Conservation (phyloP, 176 grass and related monocot species). For the Ensete glaucum region DNA sequence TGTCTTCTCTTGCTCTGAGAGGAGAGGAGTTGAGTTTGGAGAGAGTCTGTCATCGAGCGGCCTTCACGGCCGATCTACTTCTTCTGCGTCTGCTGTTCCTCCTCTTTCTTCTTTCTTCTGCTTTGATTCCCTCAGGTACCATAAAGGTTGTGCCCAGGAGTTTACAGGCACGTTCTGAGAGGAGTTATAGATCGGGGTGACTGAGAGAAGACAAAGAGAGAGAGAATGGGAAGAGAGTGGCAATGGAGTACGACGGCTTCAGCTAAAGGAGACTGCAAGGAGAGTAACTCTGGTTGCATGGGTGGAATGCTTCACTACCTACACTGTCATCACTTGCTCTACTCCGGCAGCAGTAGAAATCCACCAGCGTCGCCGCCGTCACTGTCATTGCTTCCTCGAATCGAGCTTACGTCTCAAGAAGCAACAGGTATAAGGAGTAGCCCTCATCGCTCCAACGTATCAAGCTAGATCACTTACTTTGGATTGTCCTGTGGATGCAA, state of each 20-base stretch:
- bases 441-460: too few relatives aligned
- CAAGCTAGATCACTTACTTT: too few relatives aligned
- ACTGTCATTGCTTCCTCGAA: neutral
- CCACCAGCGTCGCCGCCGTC: neutral
- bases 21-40: too few relatives aligned
- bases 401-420: too few relatives aligned
- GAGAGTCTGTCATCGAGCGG: too few relatives aligned
- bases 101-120: neutral
- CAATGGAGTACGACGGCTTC: conserved; percentile 7
- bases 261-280: neutral
- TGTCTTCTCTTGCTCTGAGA: too few relatives aligned
- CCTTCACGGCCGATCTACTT: conserved; percentile 2
- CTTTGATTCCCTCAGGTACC: neutral
- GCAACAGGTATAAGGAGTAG: too few relatives aligned
- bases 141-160: neutral
- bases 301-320: conserved; percentile 76
- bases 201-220: too few relatives aligned
- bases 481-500: neutral
- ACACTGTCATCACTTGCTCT: conserved; percentile 13
- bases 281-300: conserved; percentile 55
- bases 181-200: neutral
- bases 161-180: too few relatives aligned
- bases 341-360: neutral
- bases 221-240: conserved; percentile 38
- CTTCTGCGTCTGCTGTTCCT: neutral